Conservation (phyloP, 768 basidiomycete species). For the Russula brevipes region DNA sequence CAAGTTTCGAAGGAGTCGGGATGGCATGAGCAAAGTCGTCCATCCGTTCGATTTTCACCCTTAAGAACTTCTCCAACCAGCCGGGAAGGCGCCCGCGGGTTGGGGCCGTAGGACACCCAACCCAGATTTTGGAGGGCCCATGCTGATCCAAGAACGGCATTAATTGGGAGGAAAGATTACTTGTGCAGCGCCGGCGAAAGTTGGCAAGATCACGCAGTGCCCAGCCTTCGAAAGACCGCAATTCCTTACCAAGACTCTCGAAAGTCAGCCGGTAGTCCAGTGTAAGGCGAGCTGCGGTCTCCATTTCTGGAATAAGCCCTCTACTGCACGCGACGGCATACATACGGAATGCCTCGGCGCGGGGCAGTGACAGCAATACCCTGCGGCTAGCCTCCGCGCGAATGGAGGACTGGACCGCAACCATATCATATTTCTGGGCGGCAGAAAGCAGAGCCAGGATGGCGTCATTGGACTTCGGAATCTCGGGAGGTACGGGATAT, state of each 20-base stretch:
- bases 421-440: constrained; percentile 13
- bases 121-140: too few species aligned
- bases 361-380: neutral
- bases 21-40: neutral
- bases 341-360: neutral
- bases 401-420: neutral
- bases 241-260: neutral
- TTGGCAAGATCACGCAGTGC: neutral
- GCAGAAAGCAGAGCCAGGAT: constrained; percentile 6
- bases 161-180: neutral
- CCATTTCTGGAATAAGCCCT: constrained; percentile 3
- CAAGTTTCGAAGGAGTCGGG: neutral
- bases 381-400: neutral
- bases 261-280: neutral
- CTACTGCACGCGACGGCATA: neutral
- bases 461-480: neutral
- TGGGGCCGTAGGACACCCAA: neutral
- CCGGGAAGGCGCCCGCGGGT: neutral
- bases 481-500: neutral
- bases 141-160: neutral
- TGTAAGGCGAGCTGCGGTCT: neutral
- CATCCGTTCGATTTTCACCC: neutral
- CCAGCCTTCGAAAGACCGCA: constrained; percentile 1
- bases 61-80: neutral
- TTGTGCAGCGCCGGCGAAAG: neutral